Percentiles rank a stretch among this genome's conserved stretches.
Conservation (phyloP, 345 rosid species). For the Eucalyptus tenuipes region DNA sequence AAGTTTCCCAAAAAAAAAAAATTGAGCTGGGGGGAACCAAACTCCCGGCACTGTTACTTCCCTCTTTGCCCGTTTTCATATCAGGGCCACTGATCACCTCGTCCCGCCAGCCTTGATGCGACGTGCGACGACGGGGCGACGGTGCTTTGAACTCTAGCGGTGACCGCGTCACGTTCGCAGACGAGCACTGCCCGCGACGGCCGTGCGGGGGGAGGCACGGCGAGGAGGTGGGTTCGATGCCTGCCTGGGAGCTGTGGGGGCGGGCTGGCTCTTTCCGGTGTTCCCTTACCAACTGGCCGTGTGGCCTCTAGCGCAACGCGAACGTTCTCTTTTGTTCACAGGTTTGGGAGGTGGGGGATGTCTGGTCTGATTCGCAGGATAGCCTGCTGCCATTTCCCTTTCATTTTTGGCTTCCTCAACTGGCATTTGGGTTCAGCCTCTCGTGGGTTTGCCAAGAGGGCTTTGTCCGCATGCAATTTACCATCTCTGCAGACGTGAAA, state of each 20-base stretch:
- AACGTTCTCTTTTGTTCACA: background rate
- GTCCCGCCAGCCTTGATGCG: background rate
- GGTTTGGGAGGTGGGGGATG: background rate
- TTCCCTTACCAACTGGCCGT: constrained; percentile 21
- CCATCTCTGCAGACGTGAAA: background rate
- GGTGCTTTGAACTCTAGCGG: background rate
- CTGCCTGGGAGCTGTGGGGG: background rate
- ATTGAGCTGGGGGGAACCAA: background rate
- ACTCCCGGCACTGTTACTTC: background rate
- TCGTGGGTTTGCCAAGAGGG: background rate
- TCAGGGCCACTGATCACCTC: background rate
- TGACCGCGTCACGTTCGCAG: background rate
- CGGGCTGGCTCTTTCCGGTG: constrained; percentile 1
- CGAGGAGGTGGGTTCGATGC: background rate
- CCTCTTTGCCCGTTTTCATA: background rate
- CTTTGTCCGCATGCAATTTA: background rate
- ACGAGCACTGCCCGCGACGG: background rate
- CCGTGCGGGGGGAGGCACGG: background rate
- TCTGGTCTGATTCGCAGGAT: background rate
- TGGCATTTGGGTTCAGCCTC: background rate
- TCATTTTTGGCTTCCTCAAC: background rate
- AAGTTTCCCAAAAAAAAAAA: no score
- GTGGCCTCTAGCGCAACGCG: background rate
- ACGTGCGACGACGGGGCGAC: background rate
- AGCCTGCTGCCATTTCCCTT: background rate